Conservation (phyloP, 306 rosid species). For the Cucurbita argyrosperma region DNA sequence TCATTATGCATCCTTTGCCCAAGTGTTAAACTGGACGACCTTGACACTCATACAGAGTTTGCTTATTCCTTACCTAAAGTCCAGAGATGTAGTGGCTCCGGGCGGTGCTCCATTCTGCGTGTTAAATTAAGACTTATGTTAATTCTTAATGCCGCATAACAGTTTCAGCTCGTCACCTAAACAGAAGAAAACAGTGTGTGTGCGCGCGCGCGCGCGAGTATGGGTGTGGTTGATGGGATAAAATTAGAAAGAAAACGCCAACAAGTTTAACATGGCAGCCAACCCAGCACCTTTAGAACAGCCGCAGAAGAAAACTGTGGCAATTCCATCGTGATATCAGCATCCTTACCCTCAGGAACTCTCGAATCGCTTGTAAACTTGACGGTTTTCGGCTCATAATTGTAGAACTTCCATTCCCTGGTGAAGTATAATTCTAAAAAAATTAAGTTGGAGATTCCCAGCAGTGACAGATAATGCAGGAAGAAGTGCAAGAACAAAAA, state of each 20-base stretch:
- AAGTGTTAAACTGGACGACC: background rate
- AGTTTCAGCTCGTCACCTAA: background rate
- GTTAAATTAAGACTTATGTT: constrained; percentile 5
- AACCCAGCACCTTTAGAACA: constrained; percentile 42
- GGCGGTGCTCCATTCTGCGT: constrained; percentile 23
- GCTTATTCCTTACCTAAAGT: constrained; percentile 30
- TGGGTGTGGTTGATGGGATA: too few species aligned
- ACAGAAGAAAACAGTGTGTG: background rate
- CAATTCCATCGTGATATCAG: constrained; percentile 18
- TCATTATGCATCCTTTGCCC: background rate
- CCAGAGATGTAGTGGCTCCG: constrained; percentile 21
- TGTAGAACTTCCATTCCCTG: constrained; percentile 74
- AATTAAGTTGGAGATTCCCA: background rate
- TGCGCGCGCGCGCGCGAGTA: too few species aligned
- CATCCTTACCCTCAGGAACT: constrained; percentile 23
- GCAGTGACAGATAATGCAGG: background rate
- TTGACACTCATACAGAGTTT: background rate
- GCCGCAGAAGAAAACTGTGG: constrained; percentile 66
- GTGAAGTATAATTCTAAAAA: background rate
- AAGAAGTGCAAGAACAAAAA: too few species aligned
- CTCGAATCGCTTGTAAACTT: constrained; percentile 33
- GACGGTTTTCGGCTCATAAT: constrained; percentile 42
- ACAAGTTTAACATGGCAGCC: background rate
- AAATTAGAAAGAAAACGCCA: background rate
- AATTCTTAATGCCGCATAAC: background rate